Evolutionary conservation across 78 protist genomes (phyloP), one percentile per base, ranked within the genome.

Genomic region (Dictyostelium purpureum): DNA sequence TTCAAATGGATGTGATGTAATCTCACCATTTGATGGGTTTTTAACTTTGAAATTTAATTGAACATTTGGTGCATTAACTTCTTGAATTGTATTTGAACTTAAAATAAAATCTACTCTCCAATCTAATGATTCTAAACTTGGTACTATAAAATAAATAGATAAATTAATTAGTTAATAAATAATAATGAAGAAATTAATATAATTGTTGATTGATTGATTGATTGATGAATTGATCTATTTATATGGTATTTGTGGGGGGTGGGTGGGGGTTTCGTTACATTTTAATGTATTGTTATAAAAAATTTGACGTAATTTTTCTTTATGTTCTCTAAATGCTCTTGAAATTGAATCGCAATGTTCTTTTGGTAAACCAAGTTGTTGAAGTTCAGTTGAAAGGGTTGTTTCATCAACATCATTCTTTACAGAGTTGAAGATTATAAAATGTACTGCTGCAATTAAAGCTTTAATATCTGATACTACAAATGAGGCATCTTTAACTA

Each of bases 281-380:
- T 75, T 83, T 28, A 83, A 42, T 19, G 91, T 83, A 67, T 76
- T 47, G 11, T 40, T 59, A 24, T 66, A 18, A 33, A 67, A 77
- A 7, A 90, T 66, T 11, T 75, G 18, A 43, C 95, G 26, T 24
- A 76, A 28, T 73, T 69, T 66, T 19, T 66, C 82, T 42, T 69
- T 75, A 16, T 65, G 78, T 19, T 74, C 87, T 63, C 90, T 82
- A 28, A 79, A 76, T 47, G 93, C 85, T 26, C 93, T 76, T 40
- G 90, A 83, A 35, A 94, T 69, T 14, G 95, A 71, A 40, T 71
- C 92, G 33, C 95, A 85, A 77, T 66, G 73, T 56, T 90, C 97
- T 14, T 93, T 85, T 52, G 97, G 98, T 35, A 96, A 67, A 80
- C 98, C 98, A 42, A 96, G 94, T 85, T 96, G 98, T 66, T 94